These are phyloP conservation scores for Xerocomus minutiporus DNA, from an alignment of 1,284 basidiomycete genomes.

Conservation along the genomic window DNA sequence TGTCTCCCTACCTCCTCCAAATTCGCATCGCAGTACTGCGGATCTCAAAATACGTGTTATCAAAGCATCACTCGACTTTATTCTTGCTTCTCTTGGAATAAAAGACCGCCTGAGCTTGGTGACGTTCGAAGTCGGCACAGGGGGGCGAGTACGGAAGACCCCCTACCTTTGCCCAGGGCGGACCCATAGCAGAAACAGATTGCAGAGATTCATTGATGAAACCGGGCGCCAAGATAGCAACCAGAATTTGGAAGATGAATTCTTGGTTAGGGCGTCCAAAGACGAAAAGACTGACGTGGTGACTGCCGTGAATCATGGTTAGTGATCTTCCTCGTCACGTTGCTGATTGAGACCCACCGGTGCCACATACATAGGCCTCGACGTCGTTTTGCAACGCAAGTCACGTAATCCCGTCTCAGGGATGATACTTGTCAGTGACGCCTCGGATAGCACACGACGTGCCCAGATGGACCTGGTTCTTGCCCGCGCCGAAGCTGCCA, in stretches of 20 bases:
- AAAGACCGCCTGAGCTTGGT: slow-evolving; percentile 83
- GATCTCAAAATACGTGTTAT: slow-evolving; percentile 84
- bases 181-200: slow-evolving; percentile 60
- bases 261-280: slow-evolving; percentile 68
- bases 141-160: slow-evolving; percentile 79
- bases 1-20: slow-evolving; percentile 76
- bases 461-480: slow-evolving; percentile 98
- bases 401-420: slow-evolving; percentile 84
- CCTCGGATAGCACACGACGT: slow-evolving; percentile 83
- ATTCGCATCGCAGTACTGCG: slow-evolving; percentile 69
- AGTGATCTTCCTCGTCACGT: slow-evolving; percentile 22
- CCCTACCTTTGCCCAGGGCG: slow-evolving; percentile 79
- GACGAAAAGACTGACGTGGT: slow-evolving; percentile 96
- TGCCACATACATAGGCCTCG: slow-evolving; percentile 55
- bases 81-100: slow-evolving; percentile 68
- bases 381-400: slow-evolving; percentile 91
- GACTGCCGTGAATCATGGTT: slow-evolving; percentile 89
- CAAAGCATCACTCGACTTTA: slow-evolving; percentile 78
- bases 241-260: slow-evolving; percentile 55
- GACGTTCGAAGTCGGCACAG: slow-evolving; percentile 81
- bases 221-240: slow-evolving; percentile 46
- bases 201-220: slow-evolving; percentile 76
- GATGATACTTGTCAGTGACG: slow-evolving; percentile 90
- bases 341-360: neutral
- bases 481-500: slow-evolving; percentile 92